phyloP scores from a whole-genome alignment of 1,284 basidiomycete species.

The Acaromyces ingoldii region DNA sequence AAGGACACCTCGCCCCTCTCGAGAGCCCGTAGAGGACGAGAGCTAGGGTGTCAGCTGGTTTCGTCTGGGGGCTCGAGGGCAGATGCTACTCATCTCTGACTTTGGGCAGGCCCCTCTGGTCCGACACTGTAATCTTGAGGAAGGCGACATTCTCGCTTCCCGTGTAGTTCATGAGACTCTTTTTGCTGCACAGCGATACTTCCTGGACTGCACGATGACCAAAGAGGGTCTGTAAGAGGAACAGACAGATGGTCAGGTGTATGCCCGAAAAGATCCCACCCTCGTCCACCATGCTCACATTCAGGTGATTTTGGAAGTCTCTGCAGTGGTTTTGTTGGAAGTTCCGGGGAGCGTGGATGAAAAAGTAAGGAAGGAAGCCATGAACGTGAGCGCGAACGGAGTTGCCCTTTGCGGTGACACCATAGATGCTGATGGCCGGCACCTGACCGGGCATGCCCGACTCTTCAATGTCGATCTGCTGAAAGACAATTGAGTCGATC shows the following conservation, averaged over 20 bases:
- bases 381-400: slow-evolving; percentile 49
- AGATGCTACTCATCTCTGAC: slow-evolving; percentile 25
- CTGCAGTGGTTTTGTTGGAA: slow-evolving; percentile 38
- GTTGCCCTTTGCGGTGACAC: slow-evolving; percentile 40
- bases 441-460: slow-evolving; percentile 26
- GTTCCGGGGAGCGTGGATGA: slow-evolving; percentile 44
- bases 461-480: slow-evolving; percentile 51
- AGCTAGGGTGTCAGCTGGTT: background rate
- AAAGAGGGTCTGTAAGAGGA: slow-evolving; percentile 17
- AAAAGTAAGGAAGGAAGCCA: slow-evolving; percentile 50
- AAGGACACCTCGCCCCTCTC: slow-evolving; percentile 48
- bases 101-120: slow-evolving; percentile 37
- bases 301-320: slow-evolving; percentile 46
- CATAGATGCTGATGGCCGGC: slow-evolving; percentile 48
- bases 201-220: slow-evolving; percentile 29
- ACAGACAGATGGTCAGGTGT: background rate
- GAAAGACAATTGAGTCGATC: slow-evolving; percentile 35
- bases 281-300: slow-evolving; percentile 16
- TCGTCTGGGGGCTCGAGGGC: background rate
- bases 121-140: slow-evolving; percentile 42
- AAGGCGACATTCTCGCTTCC: slow-evolving; percentile 46
- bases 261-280: too few species aligned
- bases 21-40: slow-evolving; percentile 21
- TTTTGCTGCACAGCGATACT: slow-evolving; percentile 32
- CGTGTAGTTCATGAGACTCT: slow-evolving; percentile 46